phyloP scores from a whole-genome alignment of 352 stramenopile species.

The Nothophytophthora sp. region DNA sequence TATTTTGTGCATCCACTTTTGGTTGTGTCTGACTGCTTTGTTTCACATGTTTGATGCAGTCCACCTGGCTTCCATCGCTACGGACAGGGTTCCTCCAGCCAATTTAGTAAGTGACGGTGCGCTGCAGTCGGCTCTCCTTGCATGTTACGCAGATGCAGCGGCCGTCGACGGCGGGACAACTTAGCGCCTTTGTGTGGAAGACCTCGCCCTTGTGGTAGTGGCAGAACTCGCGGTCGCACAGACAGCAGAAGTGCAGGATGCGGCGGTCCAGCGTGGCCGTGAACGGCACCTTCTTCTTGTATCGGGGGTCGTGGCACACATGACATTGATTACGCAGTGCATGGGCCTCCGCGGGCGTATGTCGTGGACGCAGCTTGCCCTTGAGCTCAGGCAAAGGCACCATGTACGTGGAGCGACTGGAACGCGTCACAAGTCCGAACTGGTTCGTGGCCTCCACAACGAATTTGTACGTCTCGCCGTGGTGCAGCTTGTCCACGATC shows the following conservation, averaged over 20 bases:
- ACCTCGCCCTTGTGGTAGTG: slow-evolving; percentile 84
- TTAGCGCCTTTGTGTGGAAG: slow-evolving; percentile 76
- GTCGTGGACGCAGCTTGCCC: slow-evolving; percentile 50
- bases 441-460: slow-evolving; percentile 82
- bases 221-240: slow-evolving; percentile 83
- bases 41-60: too few relatives aligned
- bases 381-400: slow-evolving; percentile 76
- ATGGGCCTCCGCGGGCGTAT: slow-evolving; percentile 24
- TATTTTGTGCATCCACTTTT: too few relatives aligned
- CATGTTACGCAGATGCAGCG: slow-evolving; percentile 75
- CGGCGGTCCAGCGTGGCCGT: slow-evolving; percentile 60
- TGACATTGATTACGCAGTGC: slow-evolving; percentile 73
- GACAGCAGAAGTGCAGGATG: slow-evolving; percentile 83
- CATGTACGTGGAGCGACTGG: slow-evolving; percentile 86
- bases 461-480: slow-evolving; percentile 87
- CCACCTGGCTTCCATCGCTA: too few relatives aligned
- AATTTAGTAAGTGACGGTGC: slow-evolving; percentile 52
- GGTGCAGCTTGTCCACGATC: slow-evolving; percentile 56
- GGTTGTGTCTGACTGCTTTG: too few relatives aligned
- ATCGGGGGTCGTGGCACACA: slow-evolving; percentile 61
- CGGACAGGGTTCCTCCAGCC: too few relatives aligned
- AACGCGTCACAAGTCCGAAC: slow-evolving; percentile 75
- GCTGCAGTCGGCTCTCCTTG: slow-evolving; percentile 61
- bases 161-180: slow-evolving; percentile 77
- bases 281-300: slow-evolving; percentile 72